These are phyloP conservation scores for Avicennia marina DNA, from an alignment of 257 asterid genomes.

Conservation along the genomic window DNA sequence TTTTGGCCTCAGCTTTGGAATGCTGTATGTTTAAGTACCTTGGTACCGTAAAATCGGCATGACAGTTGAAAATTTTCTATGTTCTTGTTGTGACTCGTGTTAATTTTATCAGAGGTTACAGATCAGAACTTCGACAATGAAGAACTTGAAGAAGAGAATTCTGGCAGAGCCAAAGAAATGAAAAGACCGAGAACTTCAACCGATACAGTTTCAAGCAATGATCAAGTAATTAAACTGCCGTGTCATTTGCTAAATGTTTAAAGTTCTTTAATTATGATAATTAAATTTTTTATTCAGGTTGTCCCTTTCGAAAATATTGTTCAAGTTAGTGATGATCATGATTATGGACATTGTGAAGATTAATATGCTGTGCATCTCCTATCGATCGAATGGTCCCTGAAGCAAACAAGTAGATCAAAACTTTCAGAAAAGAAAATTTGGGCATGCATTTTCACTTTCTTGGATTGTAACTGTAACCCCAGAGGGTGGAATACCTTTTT, in stretches of 20 bases:
- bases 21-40: not conserved
- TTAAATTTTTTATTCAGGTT: constrained; percentile 26
- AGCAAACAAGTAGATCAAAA: not conserved
- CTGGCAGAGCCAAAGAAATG: constrained; percentile 20
- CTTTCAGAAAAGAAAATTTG: not conserved
- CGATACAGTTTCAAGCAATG: constrained; percentile 19
- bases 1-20: not conserved
- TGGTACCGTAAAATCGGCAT: no score
- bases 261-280: no score
- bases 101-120: constrained; percentile 40
- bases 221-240: constrained; percentile 30
- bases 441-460: no score
- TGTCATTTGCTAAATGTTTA: not conserved
- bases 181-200: constrained; percentile 35
- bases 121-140: constrained; percentile 57
- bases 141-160: constrained; percentile 34
- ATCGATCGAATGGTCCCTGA: not conserved
- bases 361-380: not conserved
- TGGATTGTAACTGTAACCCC: no score
- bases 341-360: not conserved
- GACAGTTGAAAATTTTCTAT: not conserved
- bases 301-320: constrained; percentile 29
- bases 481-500: no score
- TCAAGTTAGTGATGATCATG: constrained; percentile 16
- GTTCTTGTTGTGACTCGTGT: not conserved